Percentiles rank a stretch among this genome's conserved stretches.
phyloP scores from a whole-genome alignment of 805 yeast genomes.

The Maudiozyma pseudohumilis region DNA sequence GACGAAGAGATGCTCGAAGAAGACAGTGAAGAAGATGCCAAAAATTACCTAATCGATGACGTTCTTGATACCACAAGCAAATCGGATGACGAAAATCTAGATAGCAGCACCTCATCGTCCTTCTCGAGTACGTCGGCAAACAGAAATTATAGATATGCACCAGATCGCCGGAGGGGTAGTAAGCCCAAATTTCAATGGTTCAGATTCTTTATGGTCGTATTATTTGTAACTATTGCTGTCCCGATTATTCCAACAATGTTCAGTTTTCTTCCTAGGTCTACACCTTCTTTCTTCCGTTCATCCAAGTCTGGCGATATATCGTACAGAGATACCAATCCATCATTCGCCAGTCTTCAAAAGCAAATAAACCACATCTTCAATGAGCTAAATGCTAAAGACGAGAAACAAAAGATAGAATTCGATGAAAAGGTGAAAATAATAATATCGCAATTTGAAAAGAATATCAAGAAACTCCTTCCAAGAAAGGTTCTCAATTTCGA shows the following conservation, averaged over 20 bases:
- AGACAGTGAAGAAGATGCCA: slow-evolving; percentile 6
- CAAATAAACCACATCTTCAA: slow-evolving; percentile 24
- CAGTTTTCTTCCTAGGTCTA: too few relatives aligned
- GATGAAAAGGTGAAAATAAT: slow-evolving; percentile 24
- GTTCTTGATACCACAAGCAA: not conserved
- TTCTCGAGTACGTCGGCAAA: too few relatives aligned
- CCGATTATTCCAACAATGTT: slow-evolving; percentile 1
- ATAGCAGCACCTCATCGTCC: too few relatives aligned
- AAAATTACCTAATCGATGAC: slow-evolving; percentile 7
- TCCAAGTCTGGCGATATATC: too few relatives aligned
- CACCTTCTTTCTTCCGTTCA: too few relatives aligned
- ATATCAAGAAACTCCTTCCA: slow-evolving; percentile 24
- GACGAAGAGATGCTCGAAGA: slow-evolving; percentile 15
- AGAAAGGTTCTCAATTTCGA: slow-evolving; percentile 18
- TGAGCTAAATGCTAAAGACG: slow-evolving; percentile 21
- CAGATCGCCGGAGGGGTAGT: too few relatives aligned
- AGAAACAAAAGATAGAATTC: slow-evolving; percentile 16
- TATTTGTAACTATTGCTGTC: slow-evolving; percentile 3
- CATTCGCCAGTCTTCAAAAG: slow-evolving; percentile 14
- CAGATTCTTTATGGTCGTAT: slow-evolving; percentile 4
- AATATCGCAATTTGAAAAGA: slow-evolving; percentile 26
- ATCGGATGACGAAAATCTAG: slow-evolving; percentile 5
- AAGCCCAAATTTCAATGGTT: slow-evolving; percentile 3
- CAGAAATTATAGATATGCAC: too few relatives aligned
- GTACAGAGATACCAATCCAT: slow-evolving; percentile 1